These are phyloP conservation scores for Colletotrichum godetiae DNA, from an alignment of 2,329 filamentous ascomycete species.

Conservation along the genomic window DNA sequence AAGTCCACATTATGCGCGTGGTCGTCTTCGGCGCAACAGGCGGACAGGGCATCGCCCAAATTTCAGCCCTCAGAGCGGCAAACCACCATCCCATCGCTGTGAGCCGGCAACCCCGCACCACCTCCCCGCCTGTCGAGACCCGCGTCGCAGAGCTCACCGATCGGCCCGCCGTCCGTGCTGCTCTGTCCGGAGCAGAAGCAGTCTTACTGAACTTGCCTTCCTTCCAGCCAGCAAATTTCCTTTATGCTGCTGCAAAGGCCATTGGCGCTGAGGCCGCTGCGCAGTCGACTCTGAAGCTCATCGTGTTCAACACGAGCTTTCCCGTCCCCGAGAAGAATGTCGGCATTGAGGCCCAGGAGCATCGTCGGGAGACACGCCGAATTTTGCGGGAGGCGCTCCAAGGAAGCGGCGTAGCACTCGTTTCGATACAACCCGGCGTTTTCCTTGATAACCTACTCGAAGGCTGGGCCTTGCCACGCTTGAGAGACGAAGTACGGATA, in stretches of 20 bases:
- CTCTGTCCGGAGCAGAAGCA: background rate
- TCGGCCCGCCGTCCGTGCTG: background rate
- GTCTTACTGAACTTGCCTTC: background rate
- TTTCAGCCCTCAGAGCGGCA: conserved; percentile 38
- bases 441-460: conserved; percentile 53
- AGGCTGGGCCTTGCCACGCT: conserved; percentile 48
- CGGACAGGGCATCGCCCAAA: conserved; percentile 42
- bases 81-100: conserved; percentile 39
- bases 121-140: background rate
- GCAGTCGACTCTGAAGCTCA: conserved; percentile 56
- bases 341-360: conserved; percentile 43
- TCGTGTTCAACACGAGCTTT: conserved; percentile 43
- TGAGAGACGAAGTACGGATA: background rate
- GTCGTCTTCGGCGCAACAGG: conserved; percentile 44
- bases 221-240: background rate
- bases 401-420: conserved; percentile 41
- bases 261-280: conserved; percentile 65
- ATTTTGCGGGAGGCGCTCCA: conserved; percentile 41
- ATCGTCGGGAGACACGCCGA: conserved; percentile 43
- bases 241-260: conserved; percentile 63
- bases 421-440: conserved; percentile 50
- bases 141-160: background rate
- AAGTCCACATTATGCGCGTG: conserved; percentile 39
- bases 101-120: background rate
- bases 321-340: conserved; percentile 40